Base-by-base conservation (phyloP, 2,329 filamentous ascomycete genomes). In the Trichoderma koningiopsis region DNA sequence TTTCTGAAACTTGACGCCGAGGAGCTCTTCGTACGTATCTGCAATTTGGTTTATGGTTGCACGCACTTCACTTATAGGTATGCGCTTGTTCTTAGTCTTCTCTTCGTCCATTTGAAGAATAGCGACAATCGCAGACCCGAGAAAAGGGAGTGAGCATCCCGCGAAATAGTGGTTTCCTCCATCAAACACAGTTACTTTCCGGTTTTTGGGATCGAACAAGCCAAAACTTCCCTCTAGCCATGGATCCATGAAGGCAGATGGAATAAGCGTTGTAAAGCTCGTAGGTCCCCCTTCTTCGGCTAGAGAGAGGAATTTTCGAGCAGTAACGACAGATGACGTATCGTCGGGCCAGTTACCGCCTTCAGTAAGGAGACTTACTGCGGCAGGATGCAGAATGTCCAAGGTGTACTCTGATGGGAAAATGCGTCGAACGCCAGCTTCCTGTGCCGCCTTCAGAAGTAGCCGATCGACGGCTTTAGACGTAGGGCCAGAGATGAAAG, bases 371-470 rank as follows among this genome's bases (percentile, higher is more conserved):
- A 68, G 57, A 11, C 29, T 56, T 22, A 52, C 60, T n/a, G 69
- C 69, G 4, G 29, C 27, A 8, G 65, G 68, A 37, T 70, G 65
- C n/a, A 68, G 37, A 24, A 68, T 52, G 22, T 70, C 65, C 27
- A 68, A 33, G 19, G 57, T 60, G 37, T 68, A 68, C 24, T 70
- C 69, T 4, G 69, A 70, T 7, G 69, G 69, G 24, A 70, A 63
- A 37, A 68, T 70, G 58, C 69, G 69, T 19, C 69, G 65, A 47
- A 70, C 47, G 10, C 65, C 65, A 43, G 69, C 69, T 31, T 70
- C 49, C 40, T 70, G 65, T 8, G 64, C 65, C 5, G 65, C 65
- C n/a, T 66, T 55, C 0, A 70, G 65, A 3, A 70, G 49, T 58
- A 52, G n/a, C 16, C 33, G 40, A 27, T 70, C 65, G 52, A 70